Evolutionary conservation across 345 rosid species (phyloP).

Genomic region (Citrus australasica): DNA sequence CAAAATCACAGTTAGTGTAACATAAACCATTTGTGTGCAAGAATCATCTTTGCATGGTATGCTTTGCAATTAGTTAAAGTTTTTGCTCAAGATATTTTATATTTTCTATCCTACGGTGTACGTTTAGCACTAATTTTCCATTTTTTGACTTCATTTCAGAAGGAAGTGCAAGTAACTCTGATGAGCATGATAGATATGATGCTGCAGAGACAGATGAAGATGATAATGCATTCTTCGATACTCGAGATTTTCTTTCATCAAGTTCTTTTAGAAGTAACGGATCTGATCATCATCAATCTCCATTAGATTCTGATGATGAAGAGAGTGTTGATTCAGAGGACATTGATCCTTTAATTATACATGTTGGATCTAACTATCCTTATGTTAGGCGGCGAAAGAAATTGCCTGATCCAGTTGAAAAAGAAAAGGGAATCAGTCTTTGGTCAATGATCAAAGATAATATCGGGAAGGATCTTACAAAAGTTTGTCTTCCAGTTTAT

Average conservation of each 20-base stretch:
- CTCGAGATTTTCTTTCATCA: constrained; percentile 30
- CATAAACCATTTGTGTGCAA: not conserved
- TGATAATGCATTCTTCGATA: constrained; percentile 22
- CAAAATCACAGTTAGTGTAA: not conserved
- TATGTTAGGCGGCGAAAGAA: constrained; percentile 25
- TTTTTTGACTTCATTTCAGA: constrained; percentile 11
- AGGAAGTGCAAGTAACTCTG: constrained; percentile 28
- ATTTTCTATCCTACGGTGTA: not conserved
- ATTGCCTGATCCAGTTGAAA: constrained; percentile 30
- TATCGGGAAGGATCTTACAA: constrained; percentile 31
- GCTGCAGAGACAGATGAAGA: constrained; percentile 27
- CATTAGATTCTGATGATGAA: constrained; percentile 21
- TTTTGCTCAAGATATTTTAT: not conserved
- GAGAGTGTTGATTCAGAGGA: constrained; percentile 15
- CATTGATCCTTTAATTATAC: constrained; percentile 14
- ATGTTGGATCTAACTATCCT: constrained; percentile 14
- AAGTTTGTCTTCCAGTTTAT: constrained; percentile 34
- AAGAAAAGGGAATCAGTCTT: constrained; percentile 29
- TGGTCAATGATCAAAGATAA: constrained; percentile 39
- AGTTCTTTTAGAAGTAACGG: constrained; percentile 26
- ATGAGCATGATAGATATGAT: constrained; percentile 22
- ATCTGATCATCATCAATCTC: constrained; percentile 11
- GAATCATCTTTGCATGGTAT: not conserved
- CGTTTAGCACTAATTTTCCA: not conserved
- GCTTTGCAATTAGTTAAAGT: not conserved